phyloP scores from a whole-genome alignment of 2,329 filamentous ascomycete genomes.

The Nothophaeocryptopus gaeumannii region DNA sequence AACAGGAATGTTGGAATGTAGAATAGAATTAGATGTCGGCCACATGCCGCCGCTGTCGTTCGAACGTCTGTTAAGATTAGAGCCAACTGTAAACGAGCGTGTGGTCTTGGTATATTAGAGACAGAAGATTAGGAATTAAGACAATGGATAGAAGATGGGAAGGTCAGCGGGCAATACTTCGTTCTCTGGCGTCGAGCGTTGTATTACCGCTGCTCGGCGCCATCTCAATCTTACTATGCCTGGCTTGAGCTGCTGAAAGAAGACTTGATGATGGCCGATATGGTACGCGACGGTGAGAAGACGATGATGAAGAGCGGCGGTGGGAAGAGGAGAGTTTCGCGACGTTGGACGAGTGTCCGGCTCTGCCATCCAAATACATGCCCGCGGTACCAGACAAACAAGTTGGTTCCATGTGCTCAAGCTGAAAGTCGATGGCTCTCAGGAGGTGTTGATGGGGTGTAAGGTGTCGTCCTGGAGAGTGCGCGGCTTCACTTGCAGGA shows the following conservation, averaged over 20 bases:
- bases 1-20: slow-evolving; percentile 38
- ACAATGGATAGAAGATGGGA: no score
- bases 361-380: slow-evolving; percentile 4
- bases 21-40: no score
- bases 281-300: slow-evolving; percentile 10
- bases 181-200: no score
- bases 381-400: not conserved
- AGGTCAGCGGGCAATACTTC: no score
- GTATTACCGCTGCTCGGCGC: no score
- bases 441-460: slow-evolving; percentile 4
- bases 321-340: slow-evolving; percentile 12
- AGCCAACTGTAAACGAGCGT: slow-evolving; percentile 9
- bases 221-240: slow-evolving; percentile 11
- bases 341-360: slow-evolving; percentile 5
- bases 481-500: slow-evolving; percentile 14
- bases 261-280: not conserved
- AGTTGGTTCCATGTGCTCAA: slow-evolving; percentile 8
- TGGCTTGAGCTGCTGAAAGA: not conserved
- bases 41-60: no score
- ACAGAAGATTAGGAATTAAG: not conserved
- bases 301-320: slow-evolving; percentile 13
- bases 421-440: slow-evolving; percentile 3
- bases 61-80: not conserved
- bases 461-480: slow-evolving; percentile 7
- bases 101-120: slow-evolving; percentile 2